Conservation (phyloP, 2,329 filamentous ascomycete species). For the Claviceps quebecensis region DNA sequence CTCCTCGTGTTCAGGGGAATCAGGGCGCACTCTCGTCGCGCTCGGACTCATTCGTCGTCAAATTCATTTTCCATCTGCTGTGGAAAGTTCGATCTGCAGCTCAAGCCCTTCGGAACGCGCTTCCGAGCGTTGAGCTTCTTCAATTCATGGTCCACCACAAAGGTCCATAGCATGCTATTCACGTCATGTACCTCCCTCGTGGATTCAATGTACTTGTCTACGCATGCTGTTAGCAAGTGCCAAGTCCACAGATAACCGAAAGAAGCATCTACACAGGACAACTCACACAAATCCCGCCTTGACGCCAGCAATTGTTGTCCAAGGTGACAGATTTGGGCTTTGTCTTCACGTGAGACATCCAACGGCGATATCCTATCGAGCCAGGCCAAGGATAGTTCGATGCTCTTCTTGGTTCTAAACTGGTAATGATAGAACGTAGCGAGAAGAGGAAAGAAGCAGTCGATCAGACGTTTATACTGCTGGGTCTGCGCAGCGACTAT, state of each 20-base stretch:
- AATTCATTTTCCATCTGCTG: conserved; percentile 9
- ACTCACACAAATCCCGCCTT: conserved; percentile 23
- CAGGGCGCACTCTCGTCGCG: too few species aligned
- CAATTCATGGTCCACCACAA: conserved; percentile 25
- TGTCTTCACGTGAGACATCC: conserved; percentile 13
- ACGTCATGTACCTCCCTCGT: conserved; percentile 9
- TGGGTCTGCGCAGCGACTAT: conserved; percentile 9
- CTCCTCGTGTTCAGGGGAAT: background rate
- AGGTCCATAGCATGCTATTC: conserved; percentile 16
- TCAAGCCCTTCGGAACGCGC: conserved; percentile 14
- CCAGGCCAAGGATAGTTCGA: conserved; percentile 25
- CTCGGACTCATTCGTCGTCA: conserved; percentile 13
- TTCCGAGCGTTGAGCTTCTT: conserved; percentile 25
- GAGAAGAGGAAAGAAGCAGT: conserved; percentile 24
- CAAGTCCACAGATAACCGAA: background rate
- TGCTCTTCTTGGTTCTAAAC: conserved; percentile 26
- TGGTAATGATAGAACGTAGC: conserved; percentile 27
- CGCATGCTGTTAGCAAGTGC: background rate
- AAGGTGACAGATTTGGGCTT: conserved; percentile 13
- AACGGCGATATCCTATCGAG: conserved; percentile 18
- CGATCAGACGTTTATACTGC: conserved; percentile 16
- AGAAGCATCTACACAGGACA: background rate
- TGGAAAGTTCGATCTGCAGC: conserved; percentile 13
- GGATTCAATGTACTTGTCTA: conserved; percentile 16
- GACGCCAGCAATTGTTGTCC: conserved; percentile 19